Evolutionary conservation across 2,329 filamentous ascomycete species (phyloP).

Genomic region (Spiromastix sp.): DNA sequence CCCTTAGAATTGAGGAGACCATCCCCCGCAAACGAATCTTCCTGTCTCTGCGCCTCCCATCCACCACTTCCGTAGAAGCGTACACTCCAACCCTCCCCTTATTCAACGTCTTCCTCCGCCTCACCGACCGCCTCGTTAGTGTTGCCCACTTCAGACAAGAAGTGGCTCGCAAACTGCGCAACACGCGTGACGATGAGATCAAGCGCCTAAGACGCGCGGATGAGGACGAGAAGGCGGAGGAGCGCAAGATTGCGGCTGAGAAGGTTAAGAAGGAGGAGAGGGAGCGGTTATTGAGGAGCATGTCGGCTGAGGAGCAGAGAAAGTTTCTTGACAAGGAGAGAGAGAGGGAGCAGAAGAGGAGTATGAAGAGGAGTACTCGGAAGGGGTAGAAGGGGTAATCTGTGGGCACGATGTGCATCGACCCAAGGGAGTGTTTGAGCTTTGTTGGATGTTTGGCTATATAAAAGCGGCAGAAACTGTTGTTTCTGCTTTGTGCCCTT

Average conservation of each 20-base stretch:
- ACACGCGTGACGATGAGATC: conserved; percentile 68
- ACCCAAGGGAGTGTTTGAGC: no score
- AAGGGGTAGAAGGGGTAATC: conserved; percentile 28
- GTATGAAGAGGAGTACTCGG: conserved; percentile 52
- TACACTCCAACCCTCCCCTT: conserved; percentile 55
- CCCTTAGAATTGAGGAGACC: conserved; percentile 66
- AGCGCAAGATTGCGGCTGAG: conserved; percentile 42
- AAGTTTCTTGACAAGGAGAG: conserved; percentile 74
- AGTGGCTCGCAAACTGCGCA: conserved; percentile 73
- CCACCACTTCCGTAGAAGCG: conserved; percentile 38
- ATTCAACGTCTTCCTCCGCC: conserved; percentile 62
- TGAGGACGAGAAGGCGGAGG: conserved; percentile 60
- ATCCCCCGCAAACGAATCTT: conserved; percentile 76
- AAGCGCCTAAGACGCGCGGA: conserved; percentile 67
- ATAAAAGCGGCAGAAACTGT: no score
- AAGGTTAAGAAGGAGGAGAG: conserved; percentile 78
- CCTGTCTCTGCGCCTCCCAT: conserved; percentile 61
- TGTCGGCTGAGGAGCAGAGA: conserved; percentile 76
- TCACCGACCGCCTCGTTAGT: conserved; percentile 72
- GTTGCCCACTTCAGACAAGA: conserved; percentile 80
- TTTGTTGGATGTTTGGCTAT: no score
- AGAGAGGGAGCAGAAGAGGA: conserved; percentile 58
- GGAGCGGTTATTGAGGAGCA: conserved; percentile 65
- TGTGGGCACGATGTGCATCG: no score
- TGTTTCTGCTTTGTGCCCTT: no score